A percentile compares a stretch with the other conserved stretches of the same genome.
These are phyloP conservation scores for Physcomitrellopsis africana DNA, from an alignment of 225 moss, liverwort and hornwort species.

Conservation along the genomic window DNA sequence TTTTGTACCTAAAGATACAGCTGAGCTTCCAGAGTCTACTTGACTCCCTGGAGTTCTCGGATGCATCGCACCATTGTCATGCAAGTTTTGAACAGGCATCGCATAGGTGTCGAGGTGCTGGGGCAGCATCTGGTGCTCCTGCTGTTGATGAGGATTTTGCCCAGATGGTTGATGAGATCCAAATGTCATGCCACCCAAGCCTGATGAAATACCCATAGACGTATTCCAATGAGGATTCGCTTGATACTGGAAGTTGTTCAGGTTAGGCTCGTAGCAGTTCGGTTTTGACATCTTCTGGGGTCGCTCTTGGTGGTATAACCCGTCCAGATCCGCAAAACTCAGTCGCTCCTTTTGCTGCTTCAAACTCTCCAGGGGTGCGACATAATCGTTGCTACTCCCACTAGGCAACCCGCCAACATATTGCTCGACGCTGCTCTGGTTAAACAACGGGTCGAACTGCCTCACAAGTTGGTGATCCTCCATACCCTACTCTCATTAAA, in stretches of 20 bases:
- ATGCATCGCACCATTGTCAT: constrained; percentile 45
- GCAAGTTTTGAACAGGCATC: constrained; percentile 59
- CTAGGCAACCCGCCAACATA: constrained; percentile 11
- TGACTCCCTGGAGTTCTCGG: constrained; percentile 53
- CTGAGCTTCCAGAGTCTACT: constrained; percentile 57
- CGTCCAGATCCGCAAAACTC: constrained; percentile 50
- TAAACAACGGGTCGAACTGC: constrained; percentile 48
- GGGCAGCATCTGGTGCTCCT: constrained; percentile 44
- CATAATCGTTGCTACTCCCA: constrained; percentile 26
- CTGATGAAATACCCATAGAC: constrained; percentile 34
- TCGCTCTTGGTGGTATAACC: constrained; percentile 45
- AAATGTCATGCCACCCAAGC: constrained; percentile 16
- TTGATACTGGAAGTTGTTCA: constrained; percentile 36
- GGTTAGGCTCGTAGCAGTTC: constrained; percentile 39
- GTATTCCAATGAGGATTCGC: constrained; percentile 36
- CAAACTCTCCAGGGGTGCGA: constrained; percentile 27
- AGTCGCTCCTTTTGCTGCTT: constrained; percentile 44
- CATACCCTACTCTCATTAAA: constrained; percentile 40
- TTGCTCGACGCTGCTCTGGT: constrained; percentile 35
- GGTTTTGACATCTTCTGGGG: constrained; percentile 70
- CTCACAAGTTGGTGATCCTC: constrained; percentile 45
- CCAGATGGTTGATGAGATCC: constrained; percentile 4
- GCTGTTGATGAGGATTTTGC: constrained; percentile 12
- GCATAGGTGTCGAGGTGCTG: constrained; percentile 69
- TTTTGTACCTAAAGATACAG: constrained; percentile 61